Percentiles rank a stretch among this genome's conserved stretches.
phyloP scores from a whole-genome alignment of 2,329 filamentous ascomycete genomes.

The Penicillium sp. region DNA sequence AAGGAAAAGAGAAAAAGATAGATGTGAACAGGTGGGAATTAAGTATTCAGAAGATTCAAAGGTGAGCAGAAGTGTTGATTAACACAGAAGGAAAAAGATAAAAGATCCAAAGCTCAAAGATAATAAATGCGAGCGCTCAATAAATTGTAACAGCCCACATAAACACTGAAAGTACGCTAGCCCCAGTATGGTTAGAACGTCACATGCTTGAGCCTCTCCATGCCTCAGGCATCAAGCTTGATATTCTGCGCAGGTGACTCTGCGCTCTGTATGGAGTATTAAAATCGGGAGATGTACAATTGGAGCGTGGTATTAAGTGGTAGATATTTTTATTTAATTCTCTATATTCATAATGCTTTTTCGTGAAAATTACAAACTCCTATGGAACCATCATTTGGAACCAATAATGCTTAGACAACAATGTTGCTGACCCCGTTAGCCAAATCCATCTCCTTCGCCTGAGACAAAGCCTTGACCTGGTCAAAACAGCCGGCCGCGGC shows the following conservation, averaged over 20 bases:
- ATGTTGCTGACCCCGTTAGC: slow-evolving; percentile 15
- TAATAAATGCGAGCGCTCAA: slow-evolving; percentile 22
- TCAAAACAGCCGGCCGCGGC: slow-evolving; percentile 62
- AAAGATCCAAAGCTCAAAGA: slow-evolving; percentile 16
- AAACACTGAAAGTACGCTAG: slow-evolving; percentile 18
- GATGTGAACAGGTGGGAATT: not conserved
- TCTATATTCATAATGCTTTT: slow-evolving; percentile 18
- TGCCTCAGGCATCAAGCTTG: not conserved
- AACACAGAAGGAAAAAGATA: slow-evolving; percentile 9
- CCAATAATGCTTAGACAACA: slow-evolving; percentile 14
- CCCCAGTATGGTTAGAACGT: slow-evolving; percentile 10
- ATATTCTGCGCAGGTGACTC: not conserved
- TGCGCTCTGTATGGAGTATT: not conserved
- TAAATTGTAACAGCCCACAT: slow-evolving; percentile 24
- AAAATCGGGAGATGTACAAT: not conserved
- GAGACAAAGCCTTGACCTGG: slow-evolving; percentile 5
- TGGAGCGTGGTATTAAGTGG: not conserved
- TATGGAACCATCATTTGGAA: not conserved
- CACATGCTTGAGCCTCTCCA: slow-evolving; percentile 12
- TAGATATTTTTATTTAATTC: slow-evolving; percentile 8
- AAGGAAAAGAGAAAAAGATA: slow-evolving; percentile 1
- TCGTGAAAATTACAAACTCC: slow-evolving; percentile 13
- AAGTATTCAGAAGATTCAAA: not conserved
- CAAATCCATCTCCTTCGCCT: slow-evolving; percentile 13
- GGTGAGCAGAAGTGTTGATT: not conserved